Conservation (phyloP, 2,329 filamentous ascomycete genomes). For the Elsinoe necatrix region DNA sequence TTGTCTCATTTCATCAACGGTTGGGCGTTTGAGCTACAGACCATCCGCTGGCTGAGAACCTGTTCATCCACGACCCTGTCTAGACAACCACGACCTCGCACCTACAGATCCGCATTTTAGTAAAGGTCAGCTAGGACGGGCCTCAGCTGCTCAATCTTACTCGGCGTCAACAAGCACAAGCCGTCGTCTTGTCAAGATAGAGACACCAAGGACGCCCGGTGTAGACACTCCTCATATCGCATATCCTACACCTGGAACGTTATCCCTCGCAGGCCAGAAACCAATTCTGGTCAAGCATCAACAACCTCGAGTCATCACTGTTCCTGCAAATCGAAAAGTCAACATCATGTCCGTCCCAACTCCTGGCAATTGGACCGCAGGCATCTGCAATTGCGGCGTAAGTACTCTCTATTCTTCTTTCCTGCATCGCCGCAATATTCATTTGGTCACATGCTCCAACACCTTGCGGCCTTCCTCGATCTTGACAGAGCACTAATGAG, state of each 20-base stretch:
- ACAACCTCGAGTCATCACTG: background rate
- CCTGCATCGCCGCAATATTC: background rate
- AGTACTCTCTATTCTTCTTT: background rate
- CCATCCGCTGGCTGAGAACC: background rate
- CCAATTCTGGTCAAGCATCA: background rate
- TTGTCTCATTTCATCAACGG: background rate
- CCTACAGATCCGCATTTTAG: background rate
- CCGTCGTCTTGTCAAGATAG: background rate
- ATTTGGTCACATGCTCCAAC: background rate
- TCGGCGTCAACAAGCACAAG: background rate
- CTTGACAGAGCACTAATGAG: background rate
- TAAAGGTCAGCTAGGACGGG: background rate
- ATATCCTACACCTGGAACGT: background rate
- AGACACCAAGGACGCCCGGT: background rate
- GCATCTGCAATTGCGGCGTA: constrained; percentile 14
- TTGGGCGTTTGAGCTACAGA: background rate
- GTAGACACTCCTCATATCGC: background rate
- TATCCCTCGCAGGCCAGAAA: background rate
- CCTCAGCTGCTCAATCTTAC: background rate
- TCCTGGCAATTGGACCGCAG: background rate
- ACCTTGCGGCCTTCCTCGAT: background rate
- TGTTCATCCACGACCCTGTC: constrained; percentile 6
- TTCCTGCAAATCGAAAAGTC: background rate
- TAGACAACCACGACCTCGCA: background rate
- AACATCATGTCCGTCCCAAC: constrained; percentile 2